phyloP scores from a whole-genome alignment of 2,329 filamentous ascomycete species.

The Aspergillus nomiae region DNA sequence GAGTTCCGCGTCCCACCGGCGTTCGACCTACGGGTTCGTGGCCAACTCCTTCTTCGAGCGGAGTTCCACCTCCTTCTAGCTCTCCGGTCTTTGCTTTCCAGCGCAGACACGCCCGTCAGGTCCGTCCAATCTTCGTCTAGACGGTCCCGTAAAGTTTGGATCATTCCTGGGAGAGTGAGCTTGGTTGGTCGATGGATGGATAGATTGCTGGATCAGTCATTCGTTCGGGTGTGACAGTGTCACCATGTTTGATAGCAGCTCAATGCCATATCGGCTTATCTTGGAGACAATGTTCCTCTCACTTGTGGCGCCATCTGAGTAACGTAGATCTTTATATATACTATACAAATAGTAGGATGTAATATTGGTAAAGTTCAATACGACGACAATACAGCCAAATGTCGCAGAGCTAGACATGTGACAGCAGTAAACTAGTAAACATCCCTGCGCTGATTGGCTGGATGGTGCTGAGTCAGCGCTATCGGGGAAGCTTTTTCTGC shows the following conservation, averaged over 20 bases:
- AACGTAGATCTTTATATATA: not conserved
- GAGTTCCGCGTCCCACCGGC: conserved; percentile 3
- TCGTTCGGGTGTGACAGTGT: conserved; percentile 13
- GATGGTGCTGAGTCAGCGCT: conserved; percentile 7
- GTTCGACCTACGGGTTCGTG: not conserved
- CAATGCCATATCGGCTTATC: not conserved
- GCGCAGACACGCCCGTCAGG: conserved; percentile 30
- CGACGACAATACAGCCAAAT: too few species aligned
- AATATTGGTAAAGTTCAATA: too few species aligned
- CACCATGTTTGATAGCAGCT: conserved; percentile 10
- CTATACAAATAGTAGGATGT: too few species aligned
- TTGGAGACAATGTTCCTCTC: not conserved
- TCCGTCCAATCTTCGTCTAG: conserved; percentile 23
- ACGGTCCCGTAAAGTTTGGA: not conserved
- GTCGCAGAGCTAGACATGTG: too few species aligned
- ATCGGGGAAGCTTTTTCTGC: conserved; percentile 7
- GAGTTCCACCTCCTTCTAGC: conserved; percentile 8
- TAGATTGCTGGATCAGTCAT: conserved; percentile 23
- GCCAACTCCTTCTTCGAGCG: conserved; percentile 7
- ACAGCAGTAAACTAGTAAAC: not conserved
- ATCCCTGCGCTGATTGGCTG: not conserved
- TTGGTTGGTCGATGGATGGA: conserved; percentile 5
- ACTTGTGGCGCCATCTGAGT: not conserved
- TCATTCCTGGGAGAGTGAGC: not conserved
- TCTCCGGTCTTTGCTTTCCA: conserved; percentile 15